Conservation (phyloP, 257 asterid genomes). For the Thymus mandschuricus region DNA sequence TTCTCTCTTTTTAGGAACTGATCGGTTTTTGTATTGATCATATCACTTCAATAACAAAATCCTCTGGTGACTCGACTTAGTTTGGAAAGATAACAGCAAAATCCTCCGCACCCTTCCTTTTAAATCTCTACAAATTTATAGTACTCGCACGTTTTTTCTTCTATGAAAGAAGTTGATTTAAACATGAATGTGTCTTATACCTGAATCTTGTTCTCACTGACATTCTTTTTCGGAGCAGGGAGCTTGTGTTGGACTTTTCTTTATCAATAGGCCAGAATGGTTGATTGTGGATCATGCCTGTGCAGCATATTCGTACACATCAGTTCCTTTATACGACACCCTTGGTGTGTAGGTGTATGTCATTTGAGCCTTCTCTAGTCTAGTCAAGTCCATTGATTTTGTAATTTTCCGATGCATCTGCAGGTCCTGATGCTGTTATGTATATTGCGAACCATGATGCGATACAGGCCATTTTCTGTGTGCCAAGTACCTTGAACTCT, state of each 20-base stretch:
- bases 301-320: constrained; percentile 82
- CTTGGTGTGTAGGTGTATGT: constrained; percentile 72
- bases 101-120: constrained; percentile 18
- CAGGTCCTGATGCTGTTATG: constrained; percentile 98
- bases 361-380: constrained; percentile 32
- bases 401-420: constrained; percentile 29
- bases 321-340: constrained; percentile 97
- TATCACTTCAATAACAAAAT: neutral
- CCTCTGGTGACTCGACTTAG: constrained; percentile 10
- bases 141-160: constrained; percentile 11
- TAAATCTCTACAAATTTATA: constrained; percentile 15
- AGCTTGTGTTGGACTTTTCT: constrained; percentile 84
- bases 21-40: constrained; percentile 13
- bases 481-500: constrained; percentile 72
- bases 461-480: constrained; percentile 82
- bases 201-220: constrained; percentile 19
- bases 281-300: constrained; percentile 90
- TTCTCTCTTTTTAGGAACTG: neutral
- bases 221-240: constrained; percentile 62
- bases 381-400: constrained; percentile 31
- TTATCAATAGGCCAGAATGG: constrained; percentile 96
- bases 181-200: constrained; percentile 7
- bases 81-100: neutral
- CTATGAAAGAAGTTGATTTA: constrained; percentile 6
- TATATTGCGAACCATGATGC: constrained; percentile 83